A percentile compares a stretch with the other conserved stretches of the same genome.
Evolutionary conservation across 106 monocot genomes (phyloP).

Genomic region (Acanthochlamys bracteata): DNA sequence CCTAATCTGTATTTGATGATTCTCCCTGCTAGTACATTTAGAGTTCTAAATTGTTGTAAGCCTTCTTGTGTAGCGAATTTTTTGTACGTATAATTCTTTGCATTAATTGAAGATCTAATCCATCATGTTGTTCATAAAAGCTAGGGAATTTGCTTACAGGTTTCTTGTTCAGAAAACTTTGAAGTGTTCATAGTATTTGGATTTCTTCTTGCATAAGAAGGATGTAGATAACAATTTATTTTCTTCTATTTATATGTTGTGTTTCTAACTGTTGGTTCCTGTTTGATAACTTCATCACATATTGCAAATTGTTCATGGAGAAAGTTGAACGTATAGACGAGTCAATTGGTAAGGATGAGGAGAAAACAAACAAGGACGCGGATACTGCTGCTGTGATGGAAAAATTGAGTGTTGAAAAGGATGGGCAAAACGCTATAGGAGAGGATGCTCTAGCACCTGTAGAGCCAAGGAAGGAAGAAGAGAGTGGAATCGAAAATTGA

Average conservation of each 20-base stretch:
- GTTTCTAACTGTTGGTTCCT: neutral
- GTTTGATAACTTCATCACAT: constrained; percentile 20
- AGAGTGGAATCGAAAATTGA: constrained; percentile 14
- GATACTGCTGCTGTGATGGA: constrained; percentile 48
- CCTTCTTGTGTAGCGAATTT: neutral
- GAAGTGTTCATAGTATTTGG: neutral
- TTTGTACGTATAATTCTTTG: too few relatives aligned
- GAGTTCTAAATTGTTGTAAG: neutral
- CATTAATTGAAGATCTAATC: too few relatives aligned
- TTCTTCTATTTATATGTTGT: too few relatives aligned
- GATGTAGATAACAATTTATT: too few relatives aligned
- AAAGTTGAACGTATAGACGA: constrained; percentile 62
- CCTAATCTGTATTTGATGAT: neutral
- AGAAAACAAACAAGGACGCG: constrained; percentile 37
- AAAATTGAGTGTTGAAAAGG: constrained; percentile 35
- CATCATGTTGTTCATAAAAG: too few relatives aligned
- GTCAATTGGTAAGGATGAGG: constrained; percentile 35
- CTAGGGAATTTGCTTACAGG: too few relatives aligned
- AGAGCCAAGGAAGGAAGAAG: neutral
- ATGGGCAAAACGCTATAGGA: constrained; percentile 17
- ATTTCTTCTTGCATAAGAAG: too few relatives aligned
- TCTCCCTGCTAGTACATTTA: neutral
- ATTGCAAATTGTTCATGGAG: constrained; percentile 81
- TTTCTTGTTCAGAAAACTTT: too few relatives aligned
- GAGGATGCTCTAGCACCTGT: constrained; percentile 1